Evolutionary conservation across 371 early-diverging fungal genomes (phyloP), one percentile per base, ranked within the genome.

Genomic region (Syncephalastrum racemosum): DNA sequence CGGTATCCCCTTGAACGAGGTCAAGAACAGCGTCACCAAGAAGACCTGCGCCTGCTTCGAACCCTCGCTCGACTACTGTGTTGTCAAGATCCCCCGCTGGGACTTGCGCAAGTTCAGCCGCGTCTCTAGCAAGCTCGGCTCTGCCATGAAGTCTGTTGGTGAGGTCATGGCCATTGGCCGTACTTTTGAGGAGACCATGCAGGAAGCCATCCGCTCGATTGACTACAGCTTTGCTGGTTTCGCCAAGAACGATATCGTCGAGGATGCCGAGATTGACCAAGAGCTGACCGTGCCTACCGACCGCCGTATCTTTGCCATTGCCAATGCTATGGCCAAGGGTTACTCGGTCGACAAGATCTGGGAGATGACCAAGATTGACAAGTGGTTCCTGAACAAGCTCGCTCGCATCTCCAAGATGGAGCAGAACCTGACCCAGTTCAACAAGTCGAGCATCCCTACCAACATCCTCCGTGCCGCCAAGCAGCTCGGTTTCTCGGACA

Each of bases 151-250:
- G 75, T 87, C 87, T 63, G 96, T 97, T 4, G 97, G 97, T 64
- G 97, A 97, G 67, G 95, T 95, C 50, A 97, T 97, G 97, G 93
- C 95, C 6, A 93, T 97, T 56, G 97, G 96, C 20, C 86, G 96
- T 46, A 94, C 94, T 1, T 97, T 92, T 62, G 97, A 97, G 71
- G 97, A 97, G 70, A 82, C 85, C 31, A 70, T 97, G 64, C 96
- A 97, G 70, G 95, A 96, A 82, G 92, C 91, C 39, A 88, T 90
- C 56, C 88, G 92, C 46, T 82, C 82, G 48, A 87, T 88, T 6
- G 90, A 90, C 56, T 83, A 83, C 24, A 68, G 78, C 52, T 89
- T 88, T 64, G 69, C 68, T 48, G 90, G 90, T 41, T 90, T 89
- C 71, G 50, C 50, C 50, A 44, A 85, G 80, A 87, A 85, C 67